phyloP scores from a whole-genome alignment of 202 grass and related monocot genomes.

The Carex sylvatica region DNA sequence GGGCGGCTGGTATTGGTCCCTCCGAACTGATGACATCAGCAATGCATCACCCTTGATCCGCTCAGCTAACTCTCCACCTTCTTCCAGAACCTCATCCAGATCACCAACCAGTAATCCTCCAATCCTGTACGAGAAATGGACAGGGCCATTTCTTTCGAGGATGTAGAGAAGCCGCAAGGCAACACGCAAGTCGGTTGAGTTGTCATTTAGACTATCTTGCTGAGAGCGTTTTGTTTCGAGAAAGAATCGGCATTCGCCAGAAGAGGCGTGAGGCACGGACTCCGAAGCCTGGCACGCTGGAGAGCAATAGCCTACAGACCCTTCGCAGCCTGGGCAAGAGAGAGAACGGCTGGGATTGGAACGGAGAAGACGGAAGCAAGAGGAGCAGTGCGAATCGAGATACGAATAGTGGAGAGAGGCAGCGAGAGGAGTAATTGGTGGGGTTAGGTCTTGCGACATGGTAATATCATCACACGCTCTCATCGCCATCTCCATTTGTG shows the following conservation, averaged over 20 bases:
- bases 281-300: slow-evolving; percentile 43
- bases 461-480: slow-evolving; percentile 34
- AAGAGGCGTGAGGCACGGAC: slow-evolving; percentile 33
- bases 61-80: slow-evolving; percentile 48
- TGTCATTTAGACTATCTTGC: slow-evolving; percentile 4
- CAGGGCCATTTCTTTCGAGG: slow-evolving; percentile 29
- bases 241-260: slow-evolving; percentile 69
- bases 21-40: slow-evolving; percentile 61
- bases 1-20: not conserved
- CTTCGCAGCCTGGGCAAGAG: slow-evolving; percentile 38
- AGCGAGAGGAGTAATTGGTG: slow-evolving; percentile 45
- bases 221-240: slow-evolving; percentile 7
- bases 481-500: slow-evolving; percentile 56
- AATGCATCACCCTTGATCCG: slow-evolving; percentile 45
- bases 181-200: slow-evolving; percentile 47
- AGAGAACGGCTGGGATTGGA: not conserved
- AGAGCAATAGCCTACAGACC: slow-evolving; percentile 55
- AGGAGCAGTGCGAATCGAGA: slow-evolving; percentile 54
- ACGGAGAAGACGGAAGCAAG: slow-evolving; percentile 53
- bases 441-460: slow-evolving; percentile 64
- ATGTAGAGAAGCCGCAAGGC: slow-evolving; percentile 57
- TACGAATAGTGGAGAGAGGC: slow-evolving; percentile 47
- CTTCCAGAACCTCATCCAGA: slow-evolving; percentile 41
- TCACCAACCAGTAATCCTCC: slow-evolving; percentile 57
- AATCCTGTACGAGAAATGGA: slow-evolving; percentile 39